A percentile compares a stretch with the other conserved stretches of the same genome.
These are phyloP conservation scores for Trifolium dubium DNA, from an alignment of 306 rosid species.

Conservation along the genomic window DNA sequence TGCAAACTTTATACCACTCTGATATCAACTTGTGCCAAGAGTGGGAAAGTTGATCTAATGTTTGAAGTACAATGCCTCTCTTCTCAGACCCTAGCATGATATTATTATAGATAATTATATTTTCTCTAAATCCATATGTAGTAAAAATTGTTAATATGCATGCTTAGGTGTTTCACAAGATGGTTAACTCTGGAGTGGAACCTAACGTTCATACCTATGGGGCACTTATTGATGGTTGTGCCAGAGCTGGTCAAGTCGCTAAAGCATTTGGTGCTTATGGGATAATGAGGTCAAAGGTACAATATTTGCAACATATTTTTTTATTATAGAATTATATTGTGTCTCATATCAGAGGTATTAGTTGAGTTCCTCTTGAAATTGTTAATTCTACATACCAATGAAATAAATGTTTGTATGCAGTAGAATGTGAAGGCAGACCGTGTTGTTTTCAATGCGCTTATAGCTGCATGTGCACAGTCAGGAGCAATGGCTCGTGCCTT, in stretches of 20 bases:
- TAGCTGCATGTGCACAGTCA: conserved; percentile 93
- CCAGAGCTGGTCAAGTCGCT: conserved; percentile 94
- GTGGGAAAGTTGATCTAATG: conserved; percentile 94
- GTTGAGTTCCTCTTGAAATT: conserved; percentile 15
- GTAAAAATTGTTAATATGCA: conserved; percentile 33
- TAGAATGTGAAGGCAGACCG: conserved; percentile 99
- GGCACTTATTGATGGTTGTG: conserved; percentile 98
- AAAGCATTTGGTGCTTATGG: conserved; percentile 99
- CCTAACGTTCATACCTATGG: conserved; percentile 92
- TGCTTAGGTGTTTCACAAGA: conserved; percentile 79
- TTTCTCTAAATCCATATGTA: conserved; percentile 28
- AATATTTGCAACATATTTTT: conserved; percentile 36
- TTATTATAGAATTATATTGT: neutral
- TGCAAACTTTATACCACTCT: conserved; percentile 96
- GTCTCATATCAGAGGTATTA: conserved; percentile 7
- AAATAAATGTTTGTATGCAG: conserved; percentile 80
- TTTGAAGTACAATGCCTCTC: conserved; percentile 77
- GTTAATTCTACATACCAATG: conserved; percentile 58
- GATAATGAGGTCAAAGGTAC: conserved; percentile 97
- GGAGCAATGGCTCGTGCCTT: conserved; percentile 99
- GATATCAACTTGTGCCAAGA: conserved; percentile 89
- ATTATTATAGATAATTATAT: conserved; percentile 20
- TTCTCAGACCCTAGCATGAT: conserved; percentile 37
- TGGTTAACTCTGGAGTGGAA: conserved; percentile 92
- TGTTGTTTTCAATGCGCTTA: conserved; percentile 98